Percentiles rank a stretch among this genome's conserved stretches.
These are phyloP conservation scores for Pyrrhoderma lamaoense DNA, from an alignment of 1,284 basidiomycete species.

Conservation along the genomic window DNA sequence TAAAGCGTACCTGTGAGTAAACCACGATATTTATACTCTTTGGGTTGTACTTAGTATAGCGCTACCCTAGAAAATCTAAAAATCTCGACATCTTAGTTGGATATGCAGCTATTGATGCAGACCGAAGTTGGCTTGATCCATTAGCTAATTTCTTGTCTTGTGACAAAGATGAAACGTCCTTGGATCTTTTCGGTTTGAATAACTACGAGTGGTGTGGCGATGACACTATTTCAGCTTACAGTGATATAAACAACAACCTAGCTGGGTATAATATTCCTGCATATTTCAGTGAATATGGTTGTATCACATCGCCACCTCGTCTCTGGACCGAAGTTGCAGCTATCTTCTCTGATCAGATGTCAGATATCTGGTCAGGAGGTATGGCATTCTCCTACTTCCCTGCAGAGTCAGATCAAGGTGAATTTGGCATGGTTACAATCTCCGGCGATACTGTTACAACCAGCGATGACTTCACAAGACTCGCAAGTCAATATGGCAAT, in stretches of 20 bases:
- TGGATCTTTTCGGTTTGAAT: slow-evolving; percentile 83
- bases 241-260: slow-evolving; percentile 45
- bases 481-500: slow-evolving; percentile 54
- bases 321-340: slow-evolving; percentile 76
- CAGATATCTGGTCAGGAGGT: slow-evolving; percentile 80
- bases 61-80: slow-evolving; percentile 52
- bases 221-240: slow-evolving; percentile 54
- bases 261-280: slow-evolving; percentile 70
- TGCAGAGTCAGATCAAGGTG: slow-evolving; percentile 51
- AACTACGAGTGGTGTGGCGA: slow-evolving; percentile 80
- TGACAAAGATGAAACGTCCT: slow-evolving; percentile 59
- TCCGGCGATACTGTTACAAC: slow-evolving; percentile 57
- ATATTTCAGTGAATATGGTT: slow-evolving; percentile 90
- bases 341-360: slow-evolving; percentile 69
- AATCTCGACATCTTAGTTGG: slow-evolving; percentile 66
- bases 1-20: slow-evolving; percentile 68
- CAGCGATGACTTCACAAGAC: slow-evolving; percentile 60
- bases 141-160: slow-evolving; percentile 81
- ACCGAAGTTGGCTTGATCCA: slow-evolving; percentile 54
- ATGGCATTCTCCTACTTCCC: slow-evolving; percentile 88
- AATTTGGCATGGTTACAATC: slow-evolving; percentile 83
- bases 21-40: background rate
- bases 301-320: slow-evolving; percentile 56
- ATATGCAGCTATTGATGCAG: slow-evolving; percentile 81
- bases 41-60: background rate